phyloP scores from a whole-genome alignment of 768 basidiomycete genomes.

The Ephemerocybe angulata region DNA sequence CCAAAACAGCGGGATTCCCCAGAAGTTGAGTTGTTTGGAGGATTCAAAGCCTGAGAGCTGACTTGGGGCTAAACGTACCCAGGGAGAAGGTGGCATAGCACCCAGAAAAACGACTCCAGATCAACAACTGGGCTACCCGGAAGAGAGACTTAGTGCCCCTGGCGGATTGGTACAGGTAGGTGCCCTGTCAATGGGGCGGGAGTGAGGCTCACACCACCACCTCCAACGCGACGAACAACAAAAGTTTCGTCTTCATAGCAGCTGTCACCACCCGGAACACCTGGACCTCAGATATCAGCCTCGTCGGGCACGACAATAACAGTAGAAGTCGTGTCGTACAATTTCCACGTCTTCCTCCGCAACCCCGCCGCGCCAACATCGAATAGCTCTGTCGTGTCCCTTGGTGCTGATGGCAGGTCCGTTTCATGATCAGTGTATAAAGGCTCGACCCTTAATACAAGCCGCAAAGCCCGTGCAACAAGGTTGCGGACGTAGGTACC shows the following conservation, averaged over 20 bases:
- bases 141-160: background rate
- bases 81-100: background rate
- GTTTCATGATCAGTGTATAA: no score
- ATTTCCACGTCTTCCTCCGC: conserved; percentile 90
- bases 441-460: no score
- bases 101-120: background rate
- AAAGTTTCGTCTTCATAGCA: conserved; percentile 95
- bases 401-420: conserved; percentile 90
- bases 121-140: background rate
- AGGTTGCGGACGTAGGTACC: no score
- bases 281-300: conserved; percentile 89
- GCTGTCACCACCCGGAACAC: conserved; percentile 87
- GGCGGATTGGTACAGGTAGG: no score
- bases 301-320: conserved; percentile 98
- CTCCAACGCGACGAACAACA: conserved; percentile 94
- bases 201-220: conserved; percentile 97
- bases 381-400: conserved; percentile 87
- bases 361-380: conserved; percentile 67
- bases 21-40: no score
- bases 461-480: no score
- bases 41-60: no score
- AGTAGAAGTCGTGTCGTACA: conserved; percentile 91
- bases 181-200: no score
- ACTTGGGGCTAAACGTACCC: no score
- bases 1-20: no score